These are phyloP conservation scores for Circinella minor DNA, from an alignment of 371 early-diverging fungal genomes.

Conservation along the genomic window DNA sequence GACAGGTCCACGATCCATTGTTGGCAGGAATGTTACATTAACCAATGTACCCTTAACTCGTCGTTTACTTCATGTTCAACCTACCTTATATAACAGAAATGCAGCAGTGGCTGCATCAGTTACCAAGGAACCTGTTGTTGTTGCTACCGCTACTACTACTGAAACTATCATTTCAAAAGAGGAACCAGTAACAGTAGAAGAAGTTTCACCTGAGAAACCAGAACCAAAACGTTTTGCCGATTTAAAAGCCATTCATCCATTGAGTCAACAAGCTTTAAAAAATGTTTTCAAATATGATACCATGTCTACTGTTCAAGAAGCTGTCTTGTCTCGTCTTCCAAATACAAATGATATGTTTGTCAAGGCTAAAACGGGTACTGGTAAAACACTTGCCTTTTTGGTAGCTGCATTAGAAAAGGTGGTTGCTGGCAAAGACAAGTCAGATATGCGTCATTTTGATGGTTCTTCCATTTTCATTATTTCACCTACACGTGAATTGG, in stretches of 20 bases:
- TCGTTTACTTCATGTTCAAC: background rate
- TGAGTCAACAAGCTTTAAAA: constrained; percentile 68
- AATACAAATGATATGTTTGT: constrained; percentile 81
- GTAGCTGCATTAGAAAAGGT: constrained; percentile 86
- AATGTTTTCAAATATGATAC: constrained; percentile 71
- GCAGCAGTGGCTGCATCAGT: background rate
- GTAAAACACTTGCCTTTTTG: constrained; percentile 95
- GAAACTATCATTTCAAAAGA: background rate
- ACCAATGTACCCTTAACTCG: background rate
- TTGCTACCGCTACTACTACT: background rate
- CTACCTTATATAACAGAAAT: background rate
- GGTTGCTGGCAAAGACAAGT: constrained; percentile 35
- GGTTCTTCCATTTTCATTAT: constrained; percentile 82
- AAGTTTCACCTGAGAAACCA: background rate
- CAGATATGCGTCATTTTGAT: constrained; percentile 44
- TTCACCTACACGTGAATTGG: constrained; percentile 98
- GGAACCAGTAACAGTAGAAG: background rate
- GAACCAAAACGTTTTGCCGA: constrained; percentile 54
- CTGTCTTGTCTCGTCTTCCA: constrained; percentile 76
- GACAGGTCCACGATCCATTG: constrained; percentile 12
- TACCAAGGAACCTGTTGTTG: background rate
- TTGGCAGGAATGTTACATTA: background rate
- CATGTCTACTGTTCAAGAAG: constrained; percentile 86
- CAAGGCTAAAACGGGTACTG: constrained; percentile 98
- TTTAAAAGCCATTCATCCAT: constrained; percentile 52